Evolutionary conservation across 805 yeast genomes (phyloP), one percentile per base, ranked within the genome.

Genomic region (Schizosaccharomyces octosporus): DNA sequence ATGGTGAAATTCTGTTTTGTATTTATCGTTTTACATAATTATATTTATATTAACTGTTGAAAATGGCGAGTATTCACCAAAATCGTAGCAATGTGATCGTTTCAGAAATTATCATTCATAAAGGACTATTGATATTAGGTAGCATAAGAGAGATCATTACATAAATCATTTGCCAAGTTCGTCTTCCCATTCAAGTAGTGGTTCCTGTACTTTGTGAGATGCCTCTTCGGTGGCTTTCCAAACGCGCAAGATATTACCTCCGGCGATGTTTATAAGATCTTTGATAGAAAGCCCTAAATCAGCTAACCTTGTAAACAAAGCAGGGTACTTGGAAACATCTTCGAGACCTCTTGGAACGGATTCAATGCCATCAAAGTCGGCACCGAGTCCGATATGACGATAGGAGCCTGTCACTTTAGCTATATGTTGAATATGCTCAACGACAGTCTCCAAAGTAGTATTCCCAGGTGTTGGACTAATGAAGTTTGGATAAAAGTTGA

Each of bases 271-370:
- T 7, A 70, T 64, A 27, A 77, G 73, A 48, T 78, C 72, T n/a
- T 72, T 75, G 55, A 77, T 79, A 0, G 75, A 66, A 1, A 80
- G 80, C 39, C 72, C 72, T 4, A 69, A 66, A 11, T 64, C 67
- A 59, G 69, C 67, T 19, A 71, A 65, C 45, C 64, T 67, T 62
- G 71, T 72, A 36, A 78, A 66, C 60, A 79, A 67, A 51, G 76
- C 79, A 0, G 81, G 81, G 64, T 78, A 79, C 65, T 78, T 79
- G 13, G 81, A 76, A 0, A 77, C 81, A 65, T 79, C 80, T 65
- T 78, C 81, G n/a, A 79, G 67, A 0, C 81, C 81, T 19, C 63
- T 65, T 5, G 81, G 81, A 3, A 76, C 79, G 5, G 62, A 66
- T 21, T 76, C 76, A 61, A 78, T 78, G 15, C 81, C 81, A 66